phyloP scores from a whole-genome alignment of 164 flowering plant genomes.

The Nymphaea colorata region DNA sequence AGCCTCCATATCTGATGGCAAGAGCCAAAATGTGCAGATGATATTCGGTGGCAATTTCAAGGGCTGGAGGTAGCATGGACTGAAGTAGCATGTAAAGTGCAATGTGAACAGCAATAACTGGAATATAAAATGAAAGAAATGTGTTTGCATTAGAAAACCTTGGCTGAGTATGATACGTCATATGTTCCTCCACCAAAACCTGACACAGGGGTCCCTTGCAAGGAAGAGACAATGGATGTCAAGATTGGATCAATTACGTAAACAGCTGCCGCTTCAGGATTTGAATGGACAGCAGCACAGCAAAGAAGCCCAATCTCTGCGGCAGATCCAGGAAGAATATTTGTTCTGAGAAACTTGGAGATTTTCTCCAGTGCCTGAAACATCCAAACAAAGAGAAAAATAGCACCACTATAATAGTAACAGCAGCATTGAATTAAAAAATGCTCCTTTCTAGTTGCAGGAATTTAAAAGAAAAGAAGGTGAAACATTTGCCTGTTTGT shows the following conservation, averaged over 20 bases:
- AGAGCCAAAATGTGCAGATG: slow-evolving; percentile 78
- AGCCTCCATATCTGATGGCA: slow-evolving; percentile 87
- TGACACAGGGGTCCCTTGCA: slow-evolving; percentile 61
- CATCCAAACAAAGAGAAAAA: background rate
- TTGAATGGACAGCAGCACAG: slow-evolving; percentile 89
- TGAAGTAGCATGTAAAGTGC: slow-evolving; percentile 13
- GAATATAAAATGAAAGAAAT: background rate
- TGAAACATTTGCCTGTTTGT: slow-evolving; percentile 40
- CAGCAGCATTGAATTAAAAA: too few relatives aligned
- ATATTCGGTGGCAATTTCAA: slow-evolving; percentile 81
- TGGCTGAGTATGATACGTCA: slow-evolving; percentile 26
- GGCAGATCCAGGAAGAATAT: slow-evolving; percentile 96
- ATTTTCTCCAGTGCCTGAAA: slow-evolving; percentile 82
- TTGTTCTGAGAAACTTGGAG: slow-evolving; percentile 79
- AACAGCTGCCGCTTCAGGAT: slow-evolving; percentile 73
- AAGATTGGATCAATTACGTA: slow-evolving; percentile 74
- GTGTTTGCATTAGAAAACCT: slow-evolving; percentile 30
- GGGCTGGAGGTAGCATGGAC: slow-evolving; percentile 89
- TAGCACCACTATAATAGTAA: too few relatives aligned
- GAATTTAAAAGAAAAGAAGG: too few relatives aligned
- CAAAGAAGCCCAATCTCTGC: slow-evolving; percentile 97
- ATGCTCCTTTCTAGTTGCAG: too few relatives aligned
- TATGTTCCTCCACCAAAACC: slow-evolving; percentile 68
- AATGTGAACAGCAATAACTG: too few relatives aligned
- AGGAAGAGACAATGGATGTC: slow-evolving; percentile 58